phyloP scores from a whole-genome alignment of 768 basidiomycete species.

The Lactifluus volemus region DNA sequence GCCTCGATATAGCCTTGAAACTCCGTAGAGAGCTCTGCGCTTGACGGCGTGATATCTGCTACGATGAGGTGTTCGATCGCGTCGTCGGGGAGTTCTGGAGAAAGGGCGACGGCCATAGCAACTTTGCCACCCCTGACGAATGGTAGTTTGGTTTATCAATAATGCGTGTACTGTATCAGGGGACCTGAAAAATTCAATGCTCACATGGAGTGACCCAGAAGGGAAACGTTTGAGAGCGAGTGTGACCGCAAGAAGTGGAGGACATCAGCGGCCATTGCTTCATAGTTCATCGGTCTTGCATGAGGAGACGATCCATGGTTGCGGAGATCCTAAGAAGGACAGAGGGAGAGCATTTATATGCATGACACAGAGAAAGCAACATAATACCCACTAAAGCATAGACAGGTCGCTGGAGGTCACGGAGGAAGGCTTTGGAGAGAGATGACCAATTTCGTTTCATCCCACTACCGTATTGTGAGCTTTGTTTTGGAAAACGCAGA shows the following conservation, averaged over 20 bases:
- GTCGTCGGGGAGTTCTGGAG: slow-evolving; percentile 32
- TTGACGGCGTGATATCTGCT: slow-evolving; percentile 75
- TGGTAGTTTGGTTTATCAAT: no score
- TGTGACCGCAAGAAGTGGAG: slow-evolving; percentile 52
- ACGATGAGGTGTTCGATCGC: slow-evolving; percentile 54
- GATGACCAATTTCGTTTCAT: slow-evolving; percentile 88
- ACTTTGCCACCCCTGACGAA: slow-evolving; percentile 75
- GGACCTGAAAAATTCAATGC: slow-evolving; percentile 20
- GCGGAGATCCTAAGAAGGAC: slow-evolving; percentile 56
- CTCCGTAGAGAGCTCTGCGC: slow-evolving; percentile 48
- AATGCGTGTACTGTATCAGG: background rate
- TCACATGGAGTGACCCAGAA: slow-evolving; percentile 89
- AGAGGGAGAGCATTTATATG: background rate
- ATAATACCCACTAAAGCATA: slow-evolving; percentile 53
- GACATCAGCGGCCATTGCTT: slow-evolving; percentile 73
- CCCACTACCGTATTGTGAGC: slow-evolving; percentile 39
- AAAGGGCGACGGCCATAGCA: slow-evolving; percentile 63
- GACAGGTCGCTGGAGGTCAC: slow-evolving; percentile 54
- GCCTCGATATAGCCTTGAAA: slow-evolving; percentile 57
- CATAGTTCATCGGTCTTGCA: slow-evolving; percentile 61
- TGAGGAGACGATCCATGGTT: slow-evolving; percentile 87
- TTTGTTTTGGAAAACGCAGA: background rate
- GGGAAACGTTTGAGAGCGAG: slow-evolving; percentile 49
- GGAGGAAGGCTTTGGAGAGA: slow-evolving; percentile 65
- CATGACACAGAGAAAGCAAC: background rate